Evolutionary conservation across 805 yeast genomes (phyloP), one percentile per base, ranked within the genome.

Genomic region (Metschnikowia peoriensis): DNA sequence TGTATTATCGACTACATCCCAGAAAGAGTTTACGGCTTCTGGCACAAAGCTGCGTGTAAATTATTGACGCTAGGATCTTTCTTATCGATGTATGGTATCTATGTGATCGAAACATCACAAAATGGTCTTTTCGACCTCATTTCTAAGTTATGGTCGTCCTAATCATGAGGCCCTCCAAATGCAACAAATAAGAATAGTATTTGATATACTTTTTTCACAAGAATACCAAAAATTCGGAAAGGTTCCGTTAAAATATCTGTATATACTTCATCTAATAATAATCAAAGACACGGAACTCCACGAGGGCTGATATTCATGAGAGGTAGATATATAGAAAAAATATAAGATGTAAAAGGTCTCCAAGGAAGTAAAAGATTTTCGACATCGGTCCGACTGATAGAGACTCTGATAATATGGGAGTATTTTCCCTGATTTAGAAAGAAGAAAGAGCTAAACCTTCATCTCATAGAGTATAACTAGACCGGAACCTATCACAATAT

Each of bases 1-100:
- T 93, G 97, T 77, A 91, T 94, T 64, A 85, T 85, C 54, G 99
- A 93, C 72, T 94, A 93, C 73, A 86, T 93, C 51, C 97, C 97
- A 41, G 72, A 76, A 66, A 82, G 99, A 68, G 89, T 85, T 27
- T 94, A 86, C 70, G 97, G 97, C 38, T 69, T 76, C 41, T 82
- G 88, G 79, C 86, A 89, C 72, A 78, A 78, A 55, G 73, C 80
- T 38, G 92, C 96, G 51, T 73, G 83, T 76, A 79, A 78, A 56
- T 67, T 90, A 51, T 79, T 94, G 62, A 80, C 83, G 38, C 72
- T 84, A 2, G 97, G 97, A 38, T 77, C 96, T 2, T 75, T 78
- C 49, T 73, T 86, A 38, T 81, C 89, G 12, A 76, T 85, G 54
- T 83, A 86, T 64, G 99, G 98, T 55, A 75, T 93, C 50, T 94